These are phyloP conservation scores for Mycosphaerella sp. DNA, from an alignment of 2,329 filamentous ascomycete genomes.

Conservation along the genomic window DNA sequence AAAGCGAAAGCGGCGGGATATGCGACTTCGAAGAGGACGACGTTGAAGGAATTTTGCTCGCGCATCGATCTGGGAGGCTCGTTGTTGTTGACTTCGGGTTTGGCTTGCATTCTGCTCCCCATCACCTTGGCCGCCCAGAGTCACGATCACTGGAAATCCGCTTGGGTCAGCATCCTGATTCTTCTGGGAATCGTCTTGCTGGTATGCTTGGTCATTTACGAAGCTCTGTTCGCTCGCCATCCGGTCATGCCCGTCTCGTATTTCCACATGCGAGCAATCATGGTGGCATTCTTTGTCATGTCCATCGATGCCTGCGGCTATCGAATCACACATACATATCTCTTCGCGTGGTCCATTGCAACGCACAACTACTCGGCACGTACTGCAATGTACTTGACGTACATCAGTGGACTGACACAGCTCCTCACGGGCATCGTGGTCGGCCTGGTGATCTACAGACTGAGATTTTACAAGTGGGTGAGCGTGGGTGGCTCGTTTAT, in stretches of 20 bases:
- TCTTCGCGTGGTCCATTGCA: slow-evolving; percentile 45
- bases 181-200: slow-evolving; percentile 40
- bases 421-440: slow-evolving; percentile 31
- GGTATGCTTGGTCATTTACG: slow-evolving; percentile 43
- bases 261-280: slow-evolving; percentile 41
- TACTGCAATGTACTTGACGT: slow-evolving; percentile 39
- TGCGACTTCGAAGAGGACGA: slow-evolving; percentile 24
- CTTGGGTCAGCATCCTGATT: slow-evolving; percentile 43
- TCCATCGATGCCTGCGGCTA: slow-evolving; percentile 43
- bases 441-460: slow-evolving; percentile 41
- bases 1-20: slow-evolving; percentile 31
- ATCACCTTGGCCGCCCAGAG: slow-evolving; percentile 42
- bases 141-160: slow-evolving; percentile 38
- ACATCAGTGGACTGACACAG: slow-evolving; percentile 37
- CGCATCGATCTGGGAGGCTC: slow-evolving; percentile 36
- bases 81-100: slow-evolving; percentile 44
- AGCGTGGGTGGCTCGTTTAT: slow-evolving; percentile 38
- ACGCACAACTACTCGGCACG: slow-evolving; percentile 38
- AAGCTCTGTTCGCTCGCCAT: slow-evolving; percentile 40
- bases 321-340: slow-evolving; percentile 42
- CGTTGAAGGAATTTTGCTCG: slow-evolving; percentile 35
- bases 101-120: slow-evolving; percentile 45
- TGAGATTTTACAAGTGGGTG: slow-evolving; percentile 45
- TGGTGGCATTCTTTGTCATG: slow-evolving; percentile 38
- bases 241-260: slow-evolving; percentile 45